Evolutionary conservation across 78 protist genomes (phyloP).

Genomic region (Dictyostelium purpureum): DNA sequence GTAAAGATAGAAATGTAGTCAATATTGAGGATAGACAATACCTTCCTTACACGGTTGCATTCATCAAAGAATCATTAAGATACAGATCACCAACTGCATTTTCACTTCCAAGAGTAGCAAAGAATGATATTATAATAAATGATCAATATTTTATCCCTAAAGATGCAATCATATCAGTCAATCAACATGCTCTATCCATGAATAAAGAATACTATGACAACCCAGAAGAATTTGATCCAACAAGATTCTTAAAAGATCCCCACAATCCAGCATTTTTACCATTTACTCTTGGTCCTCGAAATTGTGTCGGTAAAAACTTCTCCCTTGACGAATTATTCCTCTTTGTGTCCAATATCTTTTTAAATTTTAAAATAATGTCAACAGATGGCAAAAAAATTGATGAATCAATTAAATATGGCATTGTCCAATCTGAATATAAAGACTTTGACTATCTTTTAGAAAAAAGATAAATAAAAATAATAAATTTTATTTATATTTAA

Average conservation of each 20-base stretch:
- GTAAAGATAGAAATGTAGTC: background rate
- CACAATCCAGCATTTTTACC: background rate
- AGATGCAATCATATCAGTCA: background rate
- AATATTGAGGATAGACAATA: background rate
- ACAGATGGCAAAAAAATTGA: background rate
- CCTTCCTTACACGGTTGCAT: background rate
- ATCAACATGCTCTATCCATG: background rate
- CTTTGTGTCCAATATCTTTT: background rate
- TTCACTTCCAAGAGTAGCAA: background rate
- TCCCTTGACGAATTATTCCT: conserved; percentile 6
- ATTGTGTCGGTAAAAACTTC: conserved; percentile 39
- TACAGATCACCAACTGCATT: background rate
- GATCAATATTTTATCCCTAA: conserved; percentile 28
- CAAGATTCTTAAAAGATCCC: background rate
- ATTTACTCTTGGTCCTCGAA: conserved; percentile 39
- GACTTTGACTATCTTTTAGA: too few species aligned
- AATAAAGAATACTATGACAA: background rate
- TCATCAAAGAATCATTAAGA: background rate
- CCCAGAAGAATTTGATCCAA: conserved; percentile 17
- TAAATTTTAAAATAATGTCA: background rate
- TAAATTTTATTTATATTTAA: too few species aligned
- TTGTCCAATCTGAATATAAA: too few species aligned
- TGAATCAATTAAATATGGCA: conserved; percentile 5
- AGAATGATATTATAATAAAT: background rate
- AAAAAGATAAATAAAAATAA: too few species aligned